Base-by-base conservation (phyloP, 2,329 filamentous ascomycete genomes). In the Cercospora berteroae region DNA sequence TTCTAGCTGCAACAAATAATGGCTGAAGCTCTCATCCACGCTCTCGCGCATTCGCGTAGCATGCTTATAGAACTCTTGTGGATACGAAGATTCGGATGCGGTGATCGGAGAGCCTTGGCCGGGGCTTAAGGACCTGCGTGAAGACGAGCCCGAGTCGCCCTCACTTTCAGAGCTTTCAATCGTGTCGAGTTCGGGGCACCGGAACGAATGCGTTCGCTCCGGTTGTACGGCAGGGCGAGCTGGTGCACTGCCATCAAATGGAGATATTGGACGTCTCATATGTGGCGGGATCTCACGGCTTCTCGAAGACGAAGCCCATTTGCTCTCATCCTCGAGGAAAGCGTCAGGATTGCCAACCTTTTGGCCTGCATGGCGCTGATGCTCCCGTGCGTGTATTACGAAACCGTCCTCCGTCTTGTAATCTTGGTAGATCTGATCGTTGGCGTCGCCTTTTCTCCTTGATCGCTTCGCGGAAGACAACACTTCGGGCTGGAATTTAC, bases 401-500 rank as follows among this genome's bases (percentile, higher is more conserved):
- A 73, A 69, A 23, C 75, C 75, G 31, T 73, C 71, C 59, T 93
- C 90, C 39, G 90, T 93, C 80, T 89, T 91, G 79, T 91, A 88
- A 66, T 86, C 85, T 10, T 86, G 87, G 63, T 83, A 84, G 23
- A 88, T 87, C 31, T 88, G 86, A 20, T 88, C 88, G 5, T 84
- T 84, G 0, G 84, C 79, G 73, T 93, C 89, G 20, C 88, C 88
- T 16, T 86, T 86, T 74, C 88, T 88, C 70, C 90, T 87, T 36
- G 88, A 88, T 63, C 93, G 85, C 73, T 88, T 87, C 4, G 90
- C 90, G 2, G 91, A 94, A 79, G 94, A 92, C 69, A 96, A 89
- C 64, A 96, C 83, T 74, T 94, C 90, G 12, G 93, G 93, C 31
- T 89, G 86, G 77, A 96, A 96, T 67, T 80, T 85, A 50, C 83